Percentiles rank a stretch among this genome's conserved stretches.
Evolutionary conservation across 192 early-diverging fungal genomes (phyloP).

Genomic region (Neocallimastix lanati): DNA sequence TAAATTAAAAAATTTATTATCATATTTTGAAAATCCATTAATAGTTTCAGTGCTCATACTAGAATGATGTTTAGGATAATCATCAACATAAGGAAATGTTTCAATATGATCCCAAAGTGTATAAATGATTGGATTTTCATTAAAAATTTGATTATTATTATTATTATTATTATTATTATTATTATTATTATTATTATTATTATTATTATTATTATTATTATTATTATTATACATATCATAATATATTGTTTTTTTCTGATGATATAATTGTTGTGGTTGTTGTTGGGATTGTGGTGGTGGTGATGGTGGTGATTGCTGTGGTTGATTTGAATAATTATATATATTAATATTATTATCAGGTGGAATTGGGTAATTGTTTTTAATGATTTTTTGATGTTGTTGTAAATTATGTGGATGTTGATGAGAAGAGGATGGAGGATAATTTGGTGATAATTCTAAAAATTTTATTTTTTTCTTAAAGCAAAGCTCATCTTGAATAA

Average conservation of each 20-base stretch:
- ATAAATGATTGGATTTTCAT: neutral
- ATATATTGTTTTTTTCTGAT: too few relatives aligned
- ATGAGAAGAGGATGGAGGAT: neutral
- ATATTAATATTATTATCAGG: neutral
- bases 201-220: too few relatives aligned
- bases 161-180: too few relatives aligned
- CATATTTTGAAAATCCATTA: neutral
- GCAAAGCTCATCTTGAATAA: neutral
- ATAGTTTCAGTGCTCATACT: neutral
- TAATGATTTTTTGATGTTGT: neutral
- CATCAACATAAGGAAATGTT: neutral
- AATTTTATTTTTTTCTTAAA: neutral
- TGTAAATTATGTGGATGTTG: neutral
- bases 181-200: too few relatives aligned
- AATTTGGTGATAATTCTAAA: neutral
- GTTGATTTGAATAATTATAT: neutral
- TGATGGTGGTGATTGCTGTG: too few relatives aligned
- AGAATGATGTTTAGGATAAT: neutral
- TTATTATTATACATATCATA: too few relatives aligned
- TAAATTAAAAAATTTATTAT: neutral
- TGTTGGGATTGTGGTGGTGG: too few relatives aligned
- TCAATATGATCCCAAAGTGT: neutral
- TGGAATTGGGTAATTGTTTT: neutral
- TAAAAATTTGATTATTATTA: neutral
- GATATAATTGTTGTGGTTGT: too few relatives aligned